Evolutionary conservation across 768 basidiomycete genomes (phyloP).

Genomic region (Tephrocybe sp.): DNA sequence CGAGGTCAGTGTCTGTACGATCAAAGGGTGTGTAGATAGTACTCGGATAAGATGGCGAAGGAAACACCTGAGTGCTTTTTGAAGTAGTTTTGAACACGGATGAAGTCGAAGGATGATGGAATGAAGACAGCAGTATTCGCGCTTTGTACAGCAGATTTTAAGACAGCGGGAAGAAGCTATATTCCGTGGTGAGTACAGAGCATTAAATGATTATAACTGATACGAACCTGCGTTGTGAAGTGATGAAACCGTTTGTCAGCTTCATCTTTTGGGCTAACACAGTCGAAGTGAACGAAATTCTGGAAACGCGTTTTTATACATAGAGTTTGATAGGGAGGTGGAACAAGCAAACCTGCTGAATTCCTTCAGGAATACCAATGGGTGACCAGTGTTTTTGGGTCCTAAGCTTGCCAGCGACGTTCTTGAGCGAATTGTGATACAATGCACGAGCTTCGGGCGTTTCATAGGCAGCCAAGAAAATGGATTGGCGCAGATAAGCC

Average conservation of each 20-base stretch:
- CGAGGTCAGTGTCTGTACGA: neutral
- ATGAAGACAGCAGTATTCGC: conserved; percentile 86
- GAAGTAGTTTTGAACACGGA: conserved; percentile 86
- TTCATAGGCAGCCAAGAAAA: conserved; percentile 85
- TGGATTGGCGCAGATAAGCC: conserved; percentile 83
- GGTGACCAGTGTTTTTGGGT: conserved; percentile 70
- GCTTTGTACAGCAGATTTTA: conserved; percentile 94
- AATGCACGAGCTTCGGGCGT: conserved; percentile 84
- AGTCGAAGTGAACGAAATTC: conserved; percentile 78
- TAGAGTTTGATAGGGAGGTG: neutral
- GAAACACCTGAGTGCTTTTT: conserved; percentile 67
- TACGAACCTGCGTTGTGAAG: conserved; percentile 78
- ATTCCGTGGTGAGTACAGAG: neutral
- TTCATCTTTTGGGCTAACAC: conserved; percentile 69
- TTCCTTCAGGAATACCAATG: conserved; percentile 76
- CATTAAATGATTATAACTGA: neutral
- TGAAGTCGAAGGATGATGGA: conserved; percentile 96
- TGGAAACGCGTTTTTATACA: conserved; percentile 26
- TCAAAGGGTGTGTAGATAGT: conserved; percentile 18
- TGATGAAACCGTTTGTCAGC: conserved; percentile 83
- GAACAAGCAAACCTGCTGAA: conserved; percentile 63
- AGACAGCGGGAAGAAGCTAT: conserved; percentile 75
- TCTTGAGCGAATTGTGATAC: conserved; percentile 74
- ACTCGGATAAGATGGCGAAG: conserved; percentile 92
- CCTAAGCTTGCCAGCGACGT: conserved; percentile 82